Evolutionary conservation across 2,329 filamentous ascomycete genomes (phyloP), one percentile per base, ranked within the genome.

Genomic region (Epichloe hybrida): DNA sequence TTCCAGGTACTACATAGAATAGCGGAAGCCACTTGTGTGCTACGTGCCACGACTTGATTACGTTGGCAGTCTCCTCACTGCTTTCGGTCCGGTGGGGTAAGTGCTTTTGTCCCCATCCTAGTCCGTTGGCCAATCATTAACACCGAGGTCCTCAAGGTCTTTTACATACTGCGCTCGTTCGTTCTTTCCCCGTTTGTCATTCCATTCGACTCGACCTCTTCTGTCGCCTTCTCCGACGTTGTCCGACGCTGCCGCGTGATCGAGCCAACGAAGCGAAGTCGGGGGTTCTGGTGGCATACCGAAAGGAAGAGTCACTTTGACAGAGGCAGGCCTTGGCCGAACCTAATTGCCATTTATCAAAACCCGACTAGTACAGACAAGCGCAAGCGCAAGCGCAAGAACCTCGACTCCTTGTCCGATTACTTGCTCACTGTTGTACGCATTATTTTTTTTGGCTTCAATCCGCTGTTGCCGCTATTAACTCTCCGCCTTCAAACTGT

Each of bases 211-310:
- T 23, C 20, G 17, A 42, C 40, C 27, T 42, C 40, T 42, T 42
- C 54, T 52, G 7, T 57, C 56, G 56, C 52, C 55, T 55, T 55
- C 52, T 38, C 56, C 55, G 55, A 56, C 48, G 31, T 21, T 45
- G 48, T 50, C 49, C 53, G 51, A 53, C 38, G 49, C 46, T 41
- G 38, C 51, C 51, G 47, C 15, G 20, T 23, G 31, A 31, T 5
- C 15, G 31, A 52, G 48, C 42, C 47, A 21, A 21, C 13, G 11
- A 21, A 48, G 36, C 31, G 3, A 31, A 9, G 9, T 31, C 31
- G 11, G 13, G 20, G 6, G 20, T 23, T 15, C 40, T 12, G 21
- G 20, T 31, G 43, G 46, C 38, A 27, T 43, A 23, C 20, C 31
- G 21, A 31, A 39, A 42, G 40, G 43, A 39, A 42, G 40, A 48